Evolutionary conservation across 2,329 filamentous ascomycete genomes (phyloP).

Genomic region (Stachybotrys chlorohalonatus): DNA sequence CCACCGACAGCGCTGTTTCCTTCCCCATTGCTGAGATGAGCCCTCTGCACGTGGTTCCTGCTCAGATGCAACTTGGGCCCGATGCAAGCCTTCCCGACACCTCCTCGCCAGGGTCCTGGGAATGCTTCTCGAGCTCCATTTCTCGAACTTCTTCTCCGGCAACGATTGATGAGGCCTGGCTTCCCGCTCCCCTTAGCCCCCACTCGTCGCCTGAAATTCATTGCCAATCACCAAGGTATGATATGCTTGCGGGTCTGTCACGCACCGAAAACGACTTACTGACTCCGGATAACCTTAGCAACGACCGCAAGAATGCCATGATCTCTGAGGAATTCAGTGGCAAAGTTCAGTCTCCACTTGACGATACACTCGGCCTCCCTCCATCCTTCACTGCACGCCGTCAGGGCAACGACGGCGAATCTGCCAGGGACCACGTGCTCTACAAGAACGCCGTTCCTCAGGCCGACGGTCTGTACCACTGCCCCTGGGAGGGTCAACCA

Average conservation of each 20-base stretch:
- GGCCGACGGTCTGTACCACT: constrained; percentile 81
- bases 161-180: constrained; percentile 39
- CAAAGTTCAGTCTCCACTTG: constrained; percentile 14
- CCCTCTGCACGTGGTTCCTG: constrained; percentile 45
- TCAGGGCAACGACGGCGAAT: constrained; percentile 43
- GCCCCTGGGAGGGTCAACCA: constrained; percentile 67
- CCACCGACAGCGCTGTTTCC: constrained; percentile 30
- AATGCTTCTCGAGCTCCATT: constrained; percentile 42
- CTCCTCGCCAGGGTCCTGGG: constrained; percentile 44
- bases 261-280: constrained; percentile 12
- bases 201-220: constrained; percentile 40
- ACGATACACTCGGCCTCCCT: constrained; percentile 18
- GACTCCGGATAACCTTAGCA: constrained; percentile 12
- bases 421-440: constrained; percentile 56
- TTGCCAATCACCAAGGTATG: constrained; percentile 46
- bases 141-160: constrained; percentile 43
- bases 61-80: constrained; percentile 45
- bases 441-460: constrained; percentile 59
- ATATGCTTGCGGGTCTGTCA: no score
- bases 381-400: constrained; percentile 36
- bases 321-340: constrained; percentile 16
- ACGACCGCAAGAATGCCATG: constrained; percentile 20
- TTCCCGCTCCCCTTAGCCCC: constrained; percentile 21
- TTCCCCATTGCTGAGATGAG: constrained; percentile 32
- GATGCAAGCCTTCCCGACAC: constrained; percentile 37